These are phyloP conservation scores for Xerocomus spinulosus DNA, from an alignment of 768 basidiomycete species.

Conservation along the genomic window DNA sequence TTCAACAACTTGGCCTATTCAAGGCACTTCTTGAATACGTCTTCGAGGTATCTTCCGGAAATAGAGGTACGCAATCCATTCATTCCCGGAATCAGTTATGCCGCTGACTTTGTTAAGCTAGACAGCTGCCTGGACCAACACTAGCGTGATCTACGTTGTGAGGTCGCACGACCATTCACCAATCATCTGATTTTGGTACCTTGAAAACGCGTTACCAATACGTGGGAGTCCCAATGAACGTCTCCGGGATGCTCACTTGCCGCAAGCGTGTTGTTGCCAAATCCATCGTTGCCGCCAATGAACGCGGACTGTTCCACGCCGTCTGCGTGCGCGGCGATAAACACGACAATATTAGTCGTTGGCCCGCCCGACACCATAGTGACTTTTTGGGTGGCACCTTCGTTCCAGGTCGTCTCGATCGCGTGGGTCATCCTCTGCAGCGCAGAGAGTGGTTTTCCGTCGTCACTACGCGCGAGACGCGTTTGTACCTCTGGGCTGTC, in stretches of 20 bases:
- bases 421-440: conserved; percentile 64
- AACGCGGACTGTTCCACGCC: conserved; percentile 52
- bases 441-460: conserved; percentile 47
- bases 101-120: too few relatives aligned
- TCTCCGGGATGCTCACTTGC: conserved; percentile 43
- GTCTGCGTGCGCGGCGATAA: conserved; percentile 54
- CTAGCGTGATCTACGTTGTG: too few relatives aligned
- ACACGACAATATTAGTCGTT: conserved; percentile 78
- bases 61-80: conserved; percentile 41
- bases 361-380: conserved; percentile 76
- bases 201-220: conserved; percentile 32
- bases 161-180: too few relatives aligned
- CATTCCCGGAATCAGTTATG: background rate
- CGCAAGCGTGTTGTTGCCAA: conserved; percentile 75
- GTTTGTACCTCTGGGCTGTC: conserved; percentile 47
- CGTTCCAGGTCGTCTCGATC: conserved; percentile 52
- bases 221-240: background rate
- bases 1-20: too few relatives aligned
- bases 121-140: too few relatives aligned
- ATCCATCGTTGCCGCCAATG: conserved; percentile 89
- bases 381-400: conserved; percentile 55
- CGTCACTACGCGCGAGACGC: conserved; percentile 41
- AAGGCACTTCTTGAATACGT: conserved; percentile 70
- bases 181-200: too few relatives aligned
- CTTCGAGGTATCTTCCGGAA: conserved; percentile 57